A percentile compares a stretch with the other conserved stretches of the same genome.
phyloP scores from a whole-genome alignment of 345 rosid species.

The Angophora floribunda region DNA sequence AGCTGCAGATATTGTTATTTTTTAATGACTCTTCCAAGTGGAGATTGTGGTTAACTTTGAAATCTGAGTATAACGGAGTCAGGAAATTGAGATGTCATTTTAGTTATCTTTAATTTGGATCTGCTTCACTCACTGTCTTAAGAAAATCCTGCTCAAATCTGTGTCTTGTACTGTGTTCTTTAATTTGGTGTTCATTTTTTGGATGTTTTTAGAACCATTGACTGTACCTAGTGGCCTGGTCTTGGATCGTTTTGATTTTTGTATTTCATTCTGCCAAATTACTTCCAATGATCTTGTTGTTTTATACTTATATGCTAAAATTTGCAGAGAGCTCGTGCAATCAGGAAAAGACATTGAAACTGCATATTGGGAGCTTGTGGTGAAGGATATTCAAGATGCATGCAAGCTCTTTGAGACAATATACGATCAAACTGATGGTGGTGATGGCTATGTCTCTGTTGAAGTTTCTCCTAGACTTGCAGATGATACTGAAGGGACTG shows the following conservation, averaged over 20 bases:
- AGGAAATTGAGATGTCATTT: background rate
- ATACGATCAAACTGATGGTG: conserved; percentile 85
- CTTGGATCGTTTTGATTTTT: background rate
- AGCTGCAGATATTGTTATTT: background rate
- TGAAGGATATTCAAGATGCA: conserved; percentile 97
- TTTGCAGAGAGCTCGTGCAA: conserved; percentile 72
- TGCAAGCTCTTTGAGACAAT: conserved; percentile 93
- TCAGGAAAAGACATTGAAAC: conserved; percentile 85
- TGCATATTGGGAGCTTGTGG: conserved; percentile 96
- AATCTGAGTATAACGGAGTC: background rate
- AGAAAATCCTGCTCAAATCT: background rate
- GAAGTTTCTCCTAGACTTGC: conserved; percentile 98
- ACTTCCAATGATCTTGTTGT: background rate
- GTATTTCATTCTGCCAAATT: background rate
- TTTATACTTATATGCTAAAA: background rate
- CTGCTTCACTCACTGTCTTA: background rate
- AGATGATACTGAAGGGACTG: conserved; percentile 78
- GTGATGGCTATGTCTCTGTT: conserved; percentile 94
- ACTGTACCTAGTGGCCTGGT: background rate
- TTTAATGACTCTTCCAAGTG: background rate
- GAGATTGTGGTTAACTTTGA: background rate
- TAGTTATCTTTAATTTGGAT: background rate
- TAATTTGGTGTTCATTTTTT: background rate
- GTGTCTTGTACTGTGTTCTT: background rate
- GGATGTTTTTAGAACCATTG: background rate